Conservation (phyloP, 768 basidiomycete genomes). For the Phlebiopsis flavidoalba region DNA sequence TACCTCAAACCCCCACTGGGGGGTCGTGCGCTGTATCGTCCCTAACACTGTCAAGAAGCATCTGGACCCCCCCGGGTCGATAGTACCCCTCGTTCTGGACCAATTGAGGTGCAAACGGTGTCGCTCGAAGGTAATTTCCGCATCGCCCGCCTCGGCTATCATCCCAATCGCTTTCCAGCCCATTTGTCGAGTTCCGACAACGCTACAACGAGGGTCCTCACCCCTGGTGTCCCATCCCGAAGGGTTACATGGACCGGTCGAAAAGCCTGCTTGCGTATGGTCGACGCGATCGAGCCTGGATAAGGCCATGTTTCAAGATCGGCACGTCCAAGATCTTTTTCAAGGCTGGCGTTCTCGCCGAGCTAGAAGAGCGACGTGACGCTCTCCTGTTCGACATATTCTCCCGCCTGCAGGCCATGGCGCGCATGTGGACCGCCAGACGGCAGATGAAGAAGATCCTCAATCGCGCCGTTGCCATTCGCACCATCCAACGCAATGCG, state of each 20-base stretch:
- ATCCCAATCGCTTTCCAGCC: constrained; percentile 94
- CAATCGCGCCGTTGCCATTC: constrained; percentile 85
- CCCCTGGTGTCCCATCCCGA: constrained; percentile 88
- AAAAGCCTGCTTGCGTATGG: constrained; percentile 89
- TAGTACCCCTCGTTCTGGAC: constrained; percentile 90
- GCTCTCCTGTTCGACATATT: constrained; percentile 85
- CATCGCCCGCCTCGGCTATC: constrained; percentile 95
- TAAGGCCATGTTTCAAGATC: constrained; percentile 75
- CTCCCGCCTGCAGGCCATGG: constrained; percentile 79
- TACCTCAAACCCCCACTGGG: constrained; percentile 97
- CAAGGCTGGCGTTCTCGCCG: constrained; percentile 96
- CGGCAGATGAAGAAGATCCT: constrained; percentile 93
- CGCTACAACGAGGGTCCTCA: constrained; percentile 95
- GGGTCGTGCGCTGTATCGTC: constrained; percentile 97
- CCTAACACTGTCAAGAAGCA: constrained; percentile 90
- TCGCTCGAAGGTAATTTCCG: constrained; percentile 97
- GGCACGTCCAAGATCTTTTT: constrained; percentile 99
- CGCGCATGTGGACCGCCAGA: constrained; percentile 80
- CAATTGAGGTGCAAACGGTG: constrained; percentile 98
- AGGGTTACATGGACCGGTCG: constrained; percentile 98
- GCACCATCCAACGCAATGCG: constrained; percentile 93
- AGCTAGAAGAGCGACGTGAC: constrained; percentile 91
- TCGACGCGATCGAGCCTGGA: constrained; percentile 86
- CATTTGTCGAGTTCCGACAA: constrained; percentile 96
- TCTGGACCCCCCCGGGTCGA: constrained; percentile 88